phyloP scores from a whole-genome alignment of 352 stramenopile genomes.

The Phytophthora ramorum region DNA sequence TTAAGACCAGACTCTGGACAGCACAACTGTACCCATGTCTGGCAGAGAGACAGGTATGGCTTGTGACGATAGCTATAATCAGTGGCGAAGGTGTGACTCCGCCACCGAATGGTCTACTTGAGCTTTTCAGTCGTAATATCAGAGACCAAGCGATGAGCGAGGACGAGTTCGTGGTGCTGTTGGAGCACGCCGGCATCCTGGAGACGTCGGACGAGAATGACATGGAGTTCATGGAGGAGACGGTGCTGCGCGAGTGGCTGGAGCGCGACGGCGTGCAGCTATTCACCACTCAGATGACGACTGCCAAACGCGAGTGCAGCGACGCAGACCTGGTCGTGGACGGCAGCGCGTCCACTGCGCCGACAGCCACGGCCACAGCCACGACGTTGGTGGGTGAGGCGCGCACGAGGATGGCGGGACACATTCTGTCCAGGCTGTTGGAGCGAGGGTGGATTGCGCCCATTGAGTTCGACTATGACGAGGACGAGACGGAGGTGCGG shows the following conservation, averaged over 20 bases:
- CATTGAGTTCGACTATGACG: slow-evolving; percentile 58
- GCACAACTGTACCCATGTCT: slow-evolving; percentile 27
- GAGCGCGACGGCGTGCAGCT: slow-evolving; percentile 73
- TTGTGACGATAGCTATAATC: not conserved
- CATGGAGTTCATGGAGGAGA: slow-evolving; percentile 76
- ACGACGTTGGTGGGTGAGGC: slow-evolving; percentile 41
- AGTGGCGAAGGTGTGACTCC: not conserved
- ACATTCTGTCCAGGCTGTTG: slow-evolving; percentile 62
- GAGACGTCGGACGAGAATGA: slow-evolving; percentile 74
- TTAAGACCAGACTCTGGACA: too few species aligned
- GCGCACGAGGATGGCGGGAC: slow-evolving; percentile 45
- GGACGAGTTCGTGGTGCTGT: slow-evolving; percentile 87
- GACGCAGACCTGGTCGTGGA: slow-evolving; percentile 36
- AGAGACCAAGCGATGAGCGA: slow-evolving; percentile 62
- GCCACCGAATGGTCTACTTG: slow-evolving; percentile 9
- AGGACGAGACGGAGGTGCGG: slow-evolving; percentile 50
- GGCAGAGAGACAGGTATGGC: slow-evolving; percentile 16
- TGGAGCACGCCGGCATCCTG: slow-evolving; percentile 81
- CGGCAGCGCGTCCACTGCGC: slow-evolving; percentile 23
- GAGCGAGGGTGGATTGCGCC: slow-evolving; percentile 67
- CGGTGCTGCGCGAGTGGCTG: slow-evolving; percentile 73
- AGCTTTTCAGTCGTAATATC: slow-evolving; percentile 11
- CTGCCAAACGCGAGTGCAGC: slow-evolving; percentile 23
- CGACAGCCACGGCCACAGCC: slow-evolving; percentile 23
- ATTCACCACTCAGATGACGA: slow-evolving; percentile 48